Base-by-base conservation (phyloP, 2,329 filamentous ascomycete genomes). In the Colletotrichum sp. region DNA sequence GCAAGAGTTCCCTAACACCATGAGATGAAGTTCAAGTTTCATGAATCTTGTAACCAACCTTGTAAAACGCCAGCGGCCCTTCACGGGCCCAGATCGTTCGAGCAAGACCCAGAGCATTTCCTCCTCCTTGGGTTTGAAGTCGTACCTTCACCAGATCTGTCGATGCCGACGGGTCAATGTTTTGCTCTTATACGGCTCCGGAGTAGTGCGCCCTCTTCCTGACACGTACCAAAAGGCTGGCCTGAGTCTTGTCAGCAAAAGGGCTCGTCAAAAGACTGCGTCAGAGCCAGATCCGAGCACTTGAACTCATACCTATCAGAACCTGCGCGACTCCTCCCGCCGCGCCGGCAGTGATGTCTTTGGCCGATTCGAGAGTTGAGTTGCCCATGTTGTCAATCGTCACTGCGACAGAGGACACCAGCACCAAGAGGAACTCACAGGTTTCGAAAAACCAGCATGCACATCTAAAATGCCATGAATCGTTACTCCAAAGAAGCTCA, bases 251-350 rank as follows among this genome's bases (percentile, higher is more conserved):
- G n/a, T 52, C 0, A 52, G 43, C 43, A 21, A 52, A n/a, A 12
- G n/a, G 0, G 24, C 1, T 32, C 9, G 56, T 0, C 9, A 61
- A 28, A 2, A 56, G 3, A 18, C 26, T 61, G 58, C 13, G 2
- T 5, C 24, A 2, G 2, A 21, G 2, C 10, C 24, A 61, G 3
- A 9, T 61, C 10, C 28, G 18, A 21, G 26, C 26, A n/a, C 18
- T 14, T 21, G 7, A 34, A 0, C 5, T n/a, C 58, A 30, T 30
- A 61, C 58, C 58, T 61, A 61, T 61, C 14, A 61, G 3, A 14
- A 61, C 58, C 28, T 61, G 58, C 0, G 58, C 58, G 28, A 61
- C 58, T 30, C 58, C 58, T 30, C 58, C 58, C 4, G 58, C 58
- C 6, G 58, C 58, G 4, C 58, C 58, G 14, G 58, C 58, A 34